Evolutionary conservation across 768 basidiomycete species (phyloP), one percentile per base, ranked within the genome.

Genomic region (Suillus ampliporus): DNA sequence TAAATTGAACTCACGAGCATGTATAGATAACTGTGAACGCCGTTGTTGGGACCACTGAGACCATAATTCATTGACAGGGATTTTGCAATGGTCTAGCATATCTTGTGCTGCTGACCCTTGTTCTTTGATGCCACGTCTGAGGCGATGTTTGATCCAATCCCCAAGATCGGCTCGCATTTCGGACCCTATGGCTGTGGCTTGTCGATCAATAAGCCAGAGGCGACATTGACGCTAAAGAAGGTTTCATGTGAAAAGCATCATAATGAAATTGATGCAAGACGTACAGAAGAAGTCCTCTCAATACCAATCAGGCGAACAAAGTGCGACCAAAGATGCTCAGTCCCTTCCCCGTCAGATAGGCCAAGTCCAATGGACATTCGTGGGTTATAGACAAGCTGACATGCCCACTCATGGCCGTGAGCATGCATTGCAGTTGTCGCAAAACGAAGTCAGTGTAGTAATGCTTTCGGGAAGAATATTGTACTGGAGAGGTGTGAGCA

Each of bases 381-480:
- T 3, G 79, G 78, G 52, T 78, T 76, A 61, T 50, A 65, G 3
- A 57, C 19, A 1, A 65, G 56, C 37, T 65, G 64, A 35, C 64
- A 62, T 69, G 73, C 64, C 78, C 76, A 80, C 50, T 77, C 70
- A 57, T 80, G 79, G 15, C 73, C 75, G 57, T 78, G 79, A 0
- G 77, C 77, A 63, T 82, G 80, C 74, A 81, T 76, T 0, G 75
- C 78, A 8, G 73, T 74, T 0, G 76, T 77, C 0, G 71, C 72
- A 47, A 77, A 78, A 0, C 46, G 15, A 5, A 81, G 8, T 0
- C 76, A 3, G 67, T 3, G 54, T 40, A 0, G 46, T 37, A 34
- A 77, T 60, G 34, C 62, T 56, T 0, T 37, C 15, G 0, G 70
- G 61, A 38, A 79, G 65, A 9, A 77, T 65, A n/a, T 74, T 64